These are phyloP conservation scores for Apiotrichum gamsii DNA, from an alignment of 1,284 basidiomycete species.

Conservation along the genomic window DNA sequence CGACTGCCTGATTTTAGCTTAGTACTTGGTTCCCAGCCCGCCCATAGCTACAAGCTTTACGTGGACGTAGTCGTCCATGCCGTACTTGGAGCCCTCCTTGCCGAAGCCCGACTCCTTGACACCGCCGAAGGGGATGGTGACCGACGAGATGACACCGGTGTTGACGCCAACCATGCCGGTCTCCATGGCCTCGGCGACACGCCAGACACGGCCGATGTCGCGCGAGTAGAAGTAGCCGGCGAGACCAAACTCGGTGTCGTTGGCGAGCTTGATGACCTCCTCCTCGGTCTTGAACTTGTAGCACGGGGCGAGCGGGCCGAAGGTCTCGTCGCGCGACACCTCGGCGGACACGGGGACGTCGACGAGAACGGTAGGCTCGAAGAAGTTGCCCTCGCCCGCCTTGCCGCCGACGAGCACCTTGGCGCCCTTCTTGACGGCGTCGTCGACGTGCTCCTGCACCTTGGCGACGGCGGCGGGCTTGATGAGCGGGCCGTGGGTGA, in stretches of 20 bases:
- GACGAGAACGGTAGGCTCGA: constrained; percentile 74
- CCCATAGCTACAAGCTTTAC: constrained; percentile 15
- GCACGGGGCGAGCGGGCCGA: constrained; percentile 59
- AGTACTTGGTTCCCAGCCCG: constrained; percentile 15
- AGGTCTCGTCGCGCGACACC: constrained; percentile 71
- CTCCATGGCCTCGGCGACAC: constrained; percentile 84
- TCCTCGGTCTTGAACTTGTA: constrained; percentile 83
- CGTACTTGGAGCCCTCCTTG: constrained; percentile 45
- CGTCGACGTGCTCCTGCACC: constrained; percentile 74
- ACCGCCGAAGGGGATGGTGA: constrained; percentile 82
- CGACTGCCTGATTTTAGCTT: too few species aligned
- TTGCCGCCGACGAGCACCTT: constrained; percentile 80
- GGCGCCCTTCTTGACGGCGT: constrained; percentile 73
- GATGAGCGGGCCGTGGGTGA: constrained; percentile 85
- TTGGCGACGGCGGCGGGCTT: constrained; percentile 77
- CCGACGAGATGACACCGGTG: constrained; percentile 71
- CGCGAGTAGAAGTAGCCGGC: constrained; percentile 87
- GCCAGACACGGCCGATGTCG: constrained; percentile 79
- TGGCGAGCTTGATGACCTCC: constrained; percentile 77
- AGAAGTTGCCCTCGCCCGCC: constrained; percentile 58
- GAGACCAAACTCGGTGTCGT: constrained; percentile 72
- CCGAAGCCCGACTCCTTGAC: constrained; percentile 54
- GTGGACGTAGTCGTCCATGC: constrained; percentile 45
- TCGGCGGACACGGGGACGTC: constrained; percentile 65
- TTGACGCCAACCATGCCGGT: constrained; percentile 79